Base-by-base conservation (phyloP, 2,329 filamentous ascomycete genomes). In the Fusarium brachygibbosum region DNA sequence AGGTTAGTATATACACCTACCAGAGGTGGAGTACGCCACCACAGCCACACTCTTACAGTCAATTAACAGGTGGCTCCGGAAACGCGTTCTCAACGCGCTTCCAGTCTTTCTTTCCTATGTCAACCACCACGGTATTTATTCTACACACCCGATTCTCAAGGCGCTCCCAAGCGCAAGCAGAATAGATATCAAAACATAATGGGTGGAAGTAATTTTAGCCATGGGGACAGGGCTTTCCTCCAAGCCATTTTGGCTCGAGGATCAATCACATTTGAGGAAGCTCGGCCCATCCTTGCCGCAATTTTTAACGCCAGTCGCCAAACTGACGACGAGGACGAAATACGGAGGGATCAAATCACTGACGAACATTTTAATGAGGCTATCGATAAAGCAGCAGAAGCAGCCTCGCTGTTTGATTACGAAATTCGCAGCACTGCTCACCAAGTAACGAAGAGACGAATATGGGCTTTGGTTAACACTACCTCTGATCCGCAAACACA, bases 391-490 rank as follows among this genome's bases (percentile, higher is more conserved):
- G 88, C 93, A 31, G 93, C 94, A 72, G 84, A 87, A 42, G 89
- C 88, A 23, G 87, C 97, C 48, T 92, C 91, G 0, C 85, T 88
- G 11, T 93, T 97, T 76, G 95, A 98, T 81, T 90, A 94, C 71
- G 94, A 98, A 78, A 93, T 99, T 75, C 89, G 93, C 65, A 91
- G 86, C 75, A 87, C 88, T 6, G 81, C 88, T 35, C 88, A 96
- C 74, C 94, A 98, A 78, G 76, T 79, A 29, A 85, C 85, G 12
- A 88, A 87, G 69, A 82, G 88, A 73, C 87, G 89, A n/a, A 83
- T 94, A 23, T 97, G 90, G 78, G 93, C 92, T 3, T 84, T 99
- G 34, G 91, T 98, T 46, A 99, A 99, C 80, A 93, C 91, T 1
- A 91, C 92, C 12, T 93, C 91, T 65, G 96, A 99, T 79, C 84